Base-by-base conservation (phyloP, 257 asterid genomes). In the Gynochthodes officinalis region DNA sequence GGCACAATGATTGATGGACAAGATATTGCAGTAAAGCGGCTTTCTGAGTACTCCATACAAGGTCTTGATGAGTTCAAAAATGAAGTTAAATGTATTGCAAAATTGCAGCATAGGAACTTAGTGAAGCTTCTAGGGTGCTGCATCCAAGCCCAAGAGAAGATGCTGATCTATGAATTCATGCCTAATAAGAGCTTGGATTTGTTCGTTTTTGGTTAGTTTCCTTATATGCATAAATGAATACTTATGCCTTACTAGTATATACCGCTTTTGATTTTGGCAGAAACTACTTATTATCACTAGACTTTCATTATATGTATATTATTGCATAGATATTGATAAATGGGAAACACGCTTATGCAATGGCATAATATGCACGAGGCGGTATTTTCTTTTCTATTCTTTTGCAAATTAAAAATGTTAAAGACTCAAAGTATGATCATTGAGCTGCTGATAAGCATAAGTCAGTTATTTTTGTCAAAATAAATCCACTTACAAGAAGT, bases 21-120 rank as follows among this genome's bases (percentile, higher is more conserved):
- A 58, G 87, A 84, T 67, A 76, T 88, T 2, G 95, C 88, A 21
- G 91, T 86, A 27, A 88, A 88, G 63, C 65, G 82, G 48, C 77
- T 88, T 16, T 88, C 90, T 2, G 71, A 64, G 54, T 66, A 80
- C 33, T 86, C 91, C 3, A 42, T 2, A 49, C 95, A 88, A 75
- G 95, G 95, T 67, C 66, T 79, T 19, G 73, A 75, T 37, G 89
- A 88, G 80, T 84, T 85, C 67, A 85, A 75, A 82, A 88, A 86
- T 50, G 89, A 87, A 69, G 85, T 84, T 14, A 53, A 64, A 15
- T 67, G 75, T 28, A 85, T 80, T 28, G 78, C 89, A 11, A 78
- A 83, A 72, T 89, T 87, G 58, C 93, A 85, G 73, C 93, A 87
- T 16, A 74, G 88, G 10, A 87, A 87, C 77, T 89, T 87, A 15